phyloP scores from a whole-genome alignment of 2,329 filamentous ascomycete genomes.

The Bimuria novae-zelandiae region DNA sequence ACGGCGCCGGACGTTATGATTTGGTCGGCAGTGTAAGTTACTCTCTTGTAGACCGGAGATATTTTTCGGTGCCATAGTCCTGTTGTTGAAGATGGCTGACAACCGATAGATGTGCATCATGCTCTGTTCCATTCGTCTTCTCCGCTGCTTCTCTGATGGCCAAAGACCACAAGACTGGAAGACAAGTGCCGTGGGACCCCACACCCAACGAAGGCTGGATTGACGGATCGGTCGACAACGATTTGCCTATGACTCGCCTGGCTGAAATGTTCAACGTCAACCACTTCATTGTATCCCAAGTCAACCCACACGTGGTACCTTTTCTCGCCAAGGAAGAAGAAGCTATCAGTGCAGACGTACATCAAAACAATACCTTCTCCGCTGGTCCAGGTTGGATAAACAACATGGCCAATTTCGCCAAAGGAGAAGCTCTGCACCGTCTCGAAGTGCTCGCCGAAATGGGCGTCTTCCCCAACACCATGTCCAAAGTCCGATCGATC shows the following conservation, averaged over 20 bases:
- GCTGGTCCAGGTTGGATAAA: slow-evolving; percentile 64
- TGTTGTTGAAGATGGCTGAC: slow-evolving; percentile 16
- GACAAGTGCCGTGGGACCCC: slow-evolving; percentile 82
- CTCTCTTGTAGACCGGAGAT: slow-evolving; percentile 14
- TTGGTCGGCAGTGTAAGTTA: slow-evolving; percentile 83
- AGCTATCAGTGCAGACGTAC: slow-evolving; percentile 43
- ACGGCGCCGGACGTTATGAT: slow-evolving; percentile 94
- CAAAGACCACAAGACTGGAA: slow-evolving; percentile 81
- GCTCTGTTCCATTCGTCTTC: slow-evolving; percentile 88
- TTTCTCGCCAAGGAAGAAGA: slow-evolving; percentile 79
- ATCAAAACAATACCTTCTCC: slow-evolving; percentile 40
- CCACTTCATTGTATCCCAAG: slow-evolving; percentile 96
- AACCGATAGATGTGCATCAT: slow-evolving; percentile 72
- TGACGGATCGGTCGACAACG: slow-evolving; percentile 92
- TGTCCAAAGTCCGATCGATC: slow-evolving; percentile 79
- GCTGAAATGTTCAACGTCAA: slow-evolving; percentile 98
- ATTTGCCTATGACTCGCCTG: slow-evolving; percentile 86
- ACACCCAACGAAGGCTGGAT: slow-evolving; percentile 80
- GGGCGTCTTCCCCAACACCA: slow-evolving; percentile 76
- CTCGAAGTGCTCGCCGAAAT: slow-evolving; percentile 81
- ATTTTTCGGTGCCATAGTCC: background rate
- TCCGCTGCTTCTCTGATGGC: slow-evolving; percentile 77
- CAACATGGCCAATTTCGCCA: slow-evolving; percentile 72
- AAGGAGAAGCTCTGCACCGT: slow-evolving; percentile 78
- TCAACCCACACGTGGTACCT: slow-evolving; percentile 90